Evolutionary conservation across 2,329 filamentous ascomycete genomes (phyloP), one percentile per base, ranked within the genome.

Genomic region (Xylariomycetidae sp.): DNA sequence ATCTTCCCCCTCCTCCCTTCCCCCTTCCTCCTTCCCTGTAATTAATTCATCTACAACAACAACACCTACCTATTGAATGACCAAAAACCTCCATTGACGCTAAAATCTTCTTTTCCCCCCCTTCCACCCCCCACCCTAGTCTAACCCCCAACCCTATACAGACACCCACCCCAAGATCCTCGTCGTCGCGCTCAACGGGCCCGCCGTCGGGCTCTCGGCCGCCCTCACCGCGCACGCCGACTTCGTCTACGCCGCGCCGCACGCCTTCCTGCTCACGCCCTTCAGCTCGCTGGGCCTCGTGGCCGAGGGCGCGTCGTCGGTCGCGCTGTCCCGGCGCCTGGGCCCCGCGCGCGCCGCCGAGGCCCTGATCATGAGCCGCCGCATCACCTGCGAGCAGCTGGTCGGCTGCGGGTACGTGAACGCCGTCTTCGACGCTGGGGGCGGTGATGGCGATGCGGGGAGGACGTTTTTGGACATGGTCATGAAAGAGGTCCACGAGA

Each of bases 161-260:
- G n/a, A 92, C 69, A 82, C 80, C 11, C 92, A 97, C 64, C 86
- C 88, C 50, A 96, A 97, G 67, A 85, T 97, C 62, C 84, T 97
- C 16, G 76, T 97, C 40, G 82, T 82, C 0, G 92, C 87, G 0
- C 80, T 97, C 46, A 97, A 97, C 64, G 92, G 90, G 3, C 92
- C 92, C 5, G 88, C 81, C 9, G 74, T 98, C 33, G 92, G 92
- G 5, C 80, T 97, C 19, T 85, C 84, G 2, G 92, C 90, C 1
- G 89, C 90, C 0, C 64, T 97, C 1, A 69, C 88, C 37, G 82
- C 81, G 17, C 85, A 87, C 59, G 85, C 85, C 16, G 92, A 97
- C 68, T 97, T 97, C 67, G 77, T 97, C 58, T 97, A 97, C 70
- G 81, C 77, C 55, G 72, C 83, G 0, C 88, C 89, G 0, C 74